phyloP scores from a whole-genome alignment of 1,139 yeast species.

The Yamadazyma pseudoaaseri region DNA sequence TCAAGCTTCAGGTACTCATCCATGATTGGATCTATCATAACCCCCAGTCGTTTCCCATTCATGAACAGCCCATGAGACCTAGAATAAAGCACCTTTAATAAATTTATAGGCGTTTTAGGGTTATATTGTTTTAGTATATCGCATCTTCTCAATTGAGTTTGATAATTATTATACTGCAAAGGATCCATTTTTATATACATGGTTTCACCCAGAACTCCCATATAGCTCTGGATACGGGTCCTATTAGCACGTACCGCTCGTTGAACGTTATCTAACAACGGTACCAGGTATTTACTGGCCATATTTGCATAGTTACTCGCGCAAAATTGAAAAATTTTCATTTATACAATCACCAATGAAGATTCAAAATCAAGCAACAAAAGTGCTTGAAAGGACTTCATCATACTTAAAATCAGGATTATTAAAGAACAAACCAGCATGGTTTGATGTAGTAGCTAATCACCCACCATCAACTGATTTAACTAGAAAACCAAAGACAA shows the following conservation, averaged over 20 bases:
- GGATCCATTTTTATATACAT: slow-evolving; percentile 2
- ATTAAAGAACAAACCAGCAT: slow-evolving; percentile 69
- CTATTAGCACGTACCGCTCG: slow-evolving; percentile 3
- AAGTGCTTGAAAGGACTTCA: slow-evolving; percentile 75
- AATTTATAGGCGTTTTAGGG: slow-evolving; percentile 7
- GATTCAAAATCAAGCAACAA: slow-evolving; percentile 65
- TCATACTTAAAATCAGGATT: slow-evolving; percentile 67
- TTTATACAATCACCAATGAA: slow-evolving; percentile 42
- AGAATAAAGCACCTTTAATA: slow-evolving; percentile 8
- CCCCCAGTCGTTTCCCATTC: slow-evolving; percentile 3
- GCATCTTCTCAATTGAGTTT: slow-evolving; percentile 2
- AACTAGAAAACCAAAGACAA: slow-evolving; percentile 44
- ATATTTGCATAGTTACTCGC: slow-evolving; percentile 2
- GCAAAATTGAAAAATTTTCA: slow-evolving; percentile 3
- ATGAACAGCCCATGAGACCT: slow-evolving; percentile 5
- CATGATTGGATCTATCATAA: slow-evolving; percentile 1
- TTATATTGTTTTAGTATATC: slow-evolving; percentile 1
- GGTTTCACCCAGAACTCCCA: slow-evolving; percentile 1
- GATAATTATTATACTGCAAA: slow-evolving; percentile 1
- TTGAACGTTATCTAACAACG: slow-evolving; percentile 5
- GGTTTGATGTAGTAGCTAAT: slow-evolving; percentile 81
- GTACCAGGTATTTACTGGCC: slow-evolving; percentile 2
- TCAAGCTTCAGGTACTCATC: slow-evolving; percentile 6
- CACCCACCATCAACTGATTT: slow-evolving; percentile 75
- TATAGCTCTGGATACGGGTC: background rate